phyloP scores from a whole-genome alignment of 2,329 filamentous ascomycete genomes.

The Tolypocladium nubicola region DNA sequence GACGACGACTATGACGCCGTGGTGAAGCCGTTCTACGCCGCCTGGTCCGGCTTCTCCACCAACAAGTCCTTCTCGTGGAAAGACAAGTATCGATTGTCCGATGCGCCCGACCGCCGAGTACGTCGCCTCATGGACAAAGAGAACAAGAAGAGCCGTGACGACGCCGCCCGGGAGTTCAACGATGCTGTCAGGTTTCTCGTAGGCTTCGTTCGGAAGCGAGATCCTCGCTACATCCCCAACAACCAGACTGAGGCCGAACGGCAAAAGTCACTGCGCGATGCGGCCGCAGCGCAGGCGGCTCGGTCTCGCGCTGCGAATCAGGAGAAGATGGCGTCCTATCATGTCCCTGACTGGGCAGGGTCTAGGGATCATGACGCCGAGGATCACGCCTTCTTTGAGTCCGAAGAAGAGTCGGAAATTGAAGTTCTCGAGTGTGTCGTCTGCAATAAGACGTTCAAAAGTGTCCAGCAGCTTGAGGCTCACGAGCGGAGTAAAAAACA shows the following conservation, averaged over 20 bases:
- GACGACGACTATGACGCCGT: conserved; percentile 64
- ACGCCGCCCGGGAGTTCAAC: conserved; percentile 80
- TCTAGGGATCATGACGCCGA: conserved; percentile 42
- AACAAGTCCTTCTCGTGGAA: conserved; percentile 83
- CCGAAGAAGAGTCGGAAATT: conserved; percentile 40
- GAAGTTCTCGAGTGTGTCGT: conserved; percentile 63
- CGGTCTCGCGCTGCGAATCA: conserved; percentile 72
- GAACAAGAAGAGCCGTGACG: conserved; percentile 75
- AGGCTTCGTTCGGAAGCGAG: conserved; percentile 80
- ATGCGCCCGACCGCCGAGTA: conserved; percentile 76
- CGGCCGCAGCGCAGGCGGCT: conserved; percentile 74
- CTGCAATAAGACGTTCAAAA: conserved; percentile 77
- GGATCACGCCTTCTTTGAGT: conserved; percentile 52
- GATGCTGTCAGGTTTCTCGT: conserved; percentile 82
- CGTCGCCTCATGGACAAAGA: conserved; percentile 90
- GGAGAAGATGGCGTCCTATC: conserved; percentile 55
- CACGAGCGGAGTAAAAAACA: conserved; percentile 98
- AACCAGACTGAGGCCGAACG: conserved; percentile 70
- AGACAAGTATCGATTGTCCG: conserved; percentile 71
- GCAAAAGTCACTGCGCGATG: conserved; percentile 65
- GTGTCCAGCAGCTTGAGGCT: conserved; percentile 79
- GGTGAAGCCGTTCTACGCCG: conserved; percentile 70
- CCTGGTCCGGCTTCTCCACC: conserved; percentile 75
- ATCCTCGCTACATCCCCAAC: conserved; percentile 73
- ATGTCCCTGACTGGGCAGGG: conserved; percentile 67